Evolutionary conservation across 108 stramenopile genomes (phyloP).

Genomic region (Pseudonitzschia delicatissima): DNA sequence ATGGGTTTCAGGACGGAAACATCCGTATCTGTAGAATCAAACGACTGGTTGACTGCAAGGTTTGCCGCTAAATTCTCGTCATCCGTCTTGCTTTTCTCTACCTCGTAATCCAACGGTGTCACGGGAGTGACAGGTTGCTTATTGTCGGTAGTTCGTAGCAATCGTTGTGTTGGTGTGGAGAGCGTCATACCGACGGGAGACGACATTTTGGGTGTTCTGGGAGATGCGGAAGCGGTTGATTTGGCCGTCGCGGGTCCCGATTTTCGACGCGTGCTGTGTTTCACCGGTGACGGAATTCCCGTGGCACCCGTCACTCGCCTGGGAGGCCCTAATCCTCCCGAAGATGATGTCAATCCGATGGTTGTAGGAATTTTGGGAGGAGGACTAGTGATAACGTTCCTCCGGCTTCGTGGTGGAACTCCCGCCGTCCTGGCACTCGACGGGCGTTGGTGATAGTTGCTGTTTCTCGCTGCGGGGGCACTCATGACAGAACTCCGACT

Average conservation of each 20-base stretch:
- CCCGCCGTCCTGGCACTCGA: not conserved
- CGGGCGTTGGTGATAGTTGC: not conserved
- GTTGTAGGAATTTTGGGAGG: conserved; percentile 19
- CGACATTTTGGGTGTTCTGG: not conserved
- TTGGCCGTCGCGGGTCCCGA: too few species aligned
- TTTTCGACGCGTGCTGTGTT: too few species aligned
- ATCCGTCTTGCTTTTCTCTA: not conserved
- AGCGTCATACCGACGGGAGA: not conserved
- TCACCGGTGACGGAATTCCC: not conserved
- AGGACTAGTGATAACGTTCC: not conserved
- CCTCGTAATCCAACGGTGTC: not conserved
- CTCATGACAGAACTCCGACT: conserved; percentile 35
- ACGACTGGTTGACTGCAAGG: conserved; percentile 6
- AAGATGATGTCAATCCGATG: conserved; percentile 22
- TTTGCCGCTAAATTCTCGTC: not conserved
- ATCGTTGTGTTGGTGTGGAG: not conserved
- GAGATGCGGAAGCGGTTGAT: too few species aligned
- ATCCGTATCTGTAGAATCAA: conserved; percentile 30
- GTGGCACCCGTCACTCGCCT: conserved; percentile 5
- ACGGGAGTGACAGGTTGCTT: not conserved
- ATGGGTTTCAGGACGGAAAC: conserved; percentile 31
- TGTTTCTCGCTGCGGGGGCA: not conserved
- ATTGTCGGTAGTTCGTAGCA: not conserved
- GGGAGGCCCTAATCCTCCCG: conserved; percentile 29
- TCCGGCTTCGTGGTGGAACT: not conserved